Base-by-base conservation (phyloP, 441 rosid genomes). In the Bocquillonia castaneifolia region DNA sequence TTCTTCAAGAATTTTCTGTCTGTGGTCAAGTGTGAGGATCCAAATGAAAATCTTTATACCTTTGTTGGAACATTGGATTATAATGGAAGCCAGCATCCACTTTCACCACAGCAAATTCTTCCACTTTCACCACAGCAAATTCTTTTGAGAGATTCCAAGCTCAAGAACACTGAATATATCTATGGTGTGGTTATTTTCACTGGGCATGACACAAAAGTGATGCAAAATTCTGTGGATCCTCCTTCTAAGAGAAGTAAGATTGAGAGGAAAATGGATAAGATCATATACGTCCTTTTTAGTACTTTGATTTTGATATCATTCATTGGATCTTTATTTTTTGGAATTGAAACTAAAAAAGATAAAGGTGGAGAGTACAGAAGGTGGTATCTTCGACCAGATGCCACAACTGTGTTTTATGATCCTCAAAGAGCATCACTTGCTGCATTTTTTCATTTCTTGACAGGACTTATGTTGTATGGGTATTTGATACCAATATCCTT, bases 401-500 rank as follows among this genome's bases (percentile, higher is more conserved):
- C 73, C 15, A 64, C 90, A 18, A 76, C 85, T 47, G 79, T 88
- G 36, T 91, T 88, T 66, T 91, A 61, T 65, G 86, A 91, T 9
- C 92, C 99, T 2, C 34, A 1, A 58, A 81, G 72, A 77, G 78
- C 85, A n/a, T 32, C 79, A 28, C 68, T 70, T 59, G 88, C 93
- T 59, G 86, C 84, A 28, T 79, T 86, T 76, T 73, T 87, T 62
- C 97, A 90, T 76, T 91, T 92, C 81, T 59, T 94, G 86, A 94
- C 96, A 0, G 99, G 86, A 57, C 79, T 94, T 17, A 94, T 94
- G 92, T 77, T 94, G 66, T 94, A 91, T 72, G 90, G 99, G 70
- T 94, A 94, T 78, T 81, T 94, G 62, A 94, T 94, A 61, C 99
- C 99, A 2, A 94, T 94, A 74, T 94, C 97, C 1, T 70, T 94